Conservation (phyloP, 2,329 filamentous ascomycete genomes). For the Thermochaetoides dissita region DNA sequence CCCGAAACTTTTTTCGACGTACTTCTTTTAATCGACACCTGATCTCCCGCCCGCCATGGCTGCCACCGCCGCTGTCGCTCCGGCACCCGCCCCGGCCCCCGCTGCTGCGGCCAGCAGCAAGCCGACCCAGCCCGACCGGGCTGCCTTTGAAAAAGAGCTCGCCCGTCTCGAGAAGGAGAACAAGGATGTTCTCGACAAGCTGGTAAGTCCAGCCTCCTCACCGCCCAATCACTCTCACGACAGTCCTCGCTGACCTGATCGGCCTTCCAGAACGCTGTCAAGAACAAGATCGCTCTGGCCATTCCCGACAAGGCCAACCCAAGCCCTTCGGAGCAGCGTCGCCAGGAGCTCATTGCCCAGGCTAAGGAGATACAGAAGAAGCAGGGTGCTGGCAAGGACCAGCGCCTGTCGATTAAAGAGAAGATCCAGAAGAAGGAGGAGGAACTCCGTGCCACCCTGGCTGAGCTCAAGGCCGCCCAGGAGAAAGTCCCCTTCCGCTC, state of each 20-base stretch:
- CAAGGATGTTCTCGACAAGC: constrained; percentile 52
- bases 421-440: constrained; percentile 88
- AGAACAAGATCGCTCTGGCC: constrained; percentile 74
- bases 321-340: constrained; percentile 66
- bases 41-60: constrained; percentile 27
- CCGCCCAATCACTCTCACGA: neutral
- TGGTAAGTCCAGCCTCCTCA: constrained; percentile 7
- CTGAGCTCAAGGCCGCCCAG: constrained; percentile 75
- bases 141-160: constrained; percentile 64
- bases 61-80: constrained; percentile 14
- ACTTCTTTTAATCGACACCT: no score
- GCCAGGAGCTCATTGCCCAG: constrained; percentile 72
- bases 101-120: constrained; percentile 34
- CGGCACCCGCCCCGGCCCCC: constrained; percentile 24
- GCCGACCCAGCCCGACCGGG: constrained; percentile 80
- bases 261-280: constrained; percentile 59
- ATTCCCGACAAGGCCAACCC: constrained; percentile 62
- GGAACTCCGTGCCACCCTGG: constrained; percentile 69
- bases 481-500: constrained; percentile 74
- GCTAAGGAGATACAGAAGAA: constrained; percentile 72
- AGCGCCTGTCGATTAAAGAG: constrained; percentile 64
- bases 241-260: neutral
- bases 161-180: constrained; percentile 79
- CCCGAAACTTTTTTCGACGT: no score
- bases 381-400: constrained; percentile 76